phyloP scores from a whole-genome alignment of 768 basidiomycete species.

The Leccinum pellstonianum region DNA sequence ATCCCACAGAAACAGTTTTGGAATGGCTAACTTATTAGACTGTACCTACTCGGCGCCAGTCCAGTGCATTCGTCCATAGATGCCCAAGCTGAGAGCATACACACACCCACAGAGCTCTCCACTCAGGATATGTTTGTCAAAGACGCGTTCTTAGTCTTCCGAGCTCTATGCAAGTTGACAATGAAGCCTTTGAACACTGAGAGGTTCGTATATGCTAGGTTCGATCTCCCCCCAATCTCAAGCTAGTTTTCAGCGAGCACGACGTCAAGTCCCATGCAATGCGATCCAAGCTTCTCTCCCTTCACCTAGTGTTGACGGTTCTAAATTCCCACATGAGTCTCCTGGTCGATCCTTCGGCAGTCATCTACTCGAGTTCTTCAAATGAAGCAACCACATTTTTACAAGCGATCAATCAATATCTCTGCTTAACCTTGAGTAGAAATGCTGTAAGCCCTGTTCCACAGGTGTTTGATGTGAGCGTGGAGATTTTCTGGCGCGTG shows the following conservation, averaged over 20 bases:
- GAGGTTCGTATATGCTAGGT: slow-evolving; percentile 53
- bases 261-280: slow-evolving; percentile 95
- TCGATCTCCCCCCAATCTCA: slow-evolving; percentile 13
- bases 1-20: neutral
- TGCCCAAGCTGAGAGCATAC: slow-evolving; percentile 18
- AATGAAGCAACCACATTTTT: slow-evolving; percentile 87
- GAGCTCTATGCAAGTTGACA: slow-evolving; percentile 94
- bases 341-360: slow-evolving; percentile 83
- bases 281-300: slow-evolving; percentile 92
- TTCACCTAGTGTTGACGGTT: slow-evolving; percentile 91
- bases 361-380: slow-evolving; percentile 88
- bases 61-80: slow-evolving; percentile 21
- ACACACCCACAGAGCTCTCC: slow-evolving; percentile 49
- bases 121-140: slow-evolving; percentile 92
- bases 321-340: slow-evolving; percentile 88
- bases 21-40: slow-evolving; percentile 7
- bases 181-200: slow-evolving; percentile 96
- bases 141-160: slow-evolving; percentile 96
- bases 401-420: slow-evolving; percentile 94
- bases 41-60: slow-evolving; percentile 23
- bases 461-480: slow-evolving; percentile 96
- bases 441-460: slow-evolving; percentile 95
- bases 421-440: slow-evolving; percentile 87
- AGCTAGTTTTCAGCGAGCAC: slow-evolving; percentile 63
- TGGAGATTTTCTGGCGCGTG: slow-evolving; percentile 98